Evolutionary conservation across 164 flowering plant species (phyloP), one percentile per base, ranked within the genome.

Genomic region (Protea cynaroides): DNA sequence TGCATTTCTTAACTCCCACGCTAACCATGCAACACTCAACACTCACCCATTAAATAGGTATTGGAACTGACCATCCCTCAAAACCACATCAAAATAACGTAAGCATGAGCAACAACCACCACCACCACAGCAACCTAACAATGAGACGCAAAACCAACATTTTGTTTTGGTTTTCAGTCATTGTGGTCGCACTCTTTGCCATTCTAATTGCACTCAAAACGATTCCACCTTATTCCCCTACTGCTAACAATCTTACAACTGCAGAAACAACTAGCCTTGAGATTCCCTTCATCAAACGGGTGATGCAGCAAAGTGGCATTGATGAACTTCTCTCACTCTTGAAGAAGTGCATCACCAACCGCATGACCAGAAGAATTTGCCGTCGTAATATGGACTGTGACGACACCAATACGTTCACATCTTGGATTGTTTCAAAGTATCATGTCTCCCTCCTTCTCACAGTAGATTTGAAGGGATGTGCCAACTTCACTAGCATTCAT

Each of bases 401-500:
- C 17, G 65, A 65, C 1, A 24, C 29, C 7, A 76, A 2, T 4
- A 12, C 64, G 61, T 84, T 87, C 92, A 64, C 61, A 29, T 74
- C 82, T 21, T 69, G 55, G 65, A 65, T 86, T 21, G 65, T 68
- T 14, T 59, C 76, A 9, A 59, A 56, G 2, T 78, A 84, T 50
- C 73, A 69, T 25, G 80, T 82, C 9, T 64, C 84, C 1, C 85
- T 76, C 23, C 72, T 87, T 8, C 68, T 85, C 56, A 86, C 86
- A 0, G 96, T 92, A 1, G 84, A 75, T 74, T 60, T 60, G 17
- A 78, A 79, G 59, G 96, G 98, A 8, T 87, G 92, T 34, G 88
- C 75, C 12, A 85, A 89, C 55, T 92, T 89, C 65, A 84, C 74
- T 58, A 86, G 85, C 53, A 72, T 89, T 25, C 96, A 89, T 67